Percentiles rank a stretch among this genome's conserved stretches.
Conservation (phyloP, 2,329 filamentous ascomycete species). For the Exophiala mesophila region DNA sequence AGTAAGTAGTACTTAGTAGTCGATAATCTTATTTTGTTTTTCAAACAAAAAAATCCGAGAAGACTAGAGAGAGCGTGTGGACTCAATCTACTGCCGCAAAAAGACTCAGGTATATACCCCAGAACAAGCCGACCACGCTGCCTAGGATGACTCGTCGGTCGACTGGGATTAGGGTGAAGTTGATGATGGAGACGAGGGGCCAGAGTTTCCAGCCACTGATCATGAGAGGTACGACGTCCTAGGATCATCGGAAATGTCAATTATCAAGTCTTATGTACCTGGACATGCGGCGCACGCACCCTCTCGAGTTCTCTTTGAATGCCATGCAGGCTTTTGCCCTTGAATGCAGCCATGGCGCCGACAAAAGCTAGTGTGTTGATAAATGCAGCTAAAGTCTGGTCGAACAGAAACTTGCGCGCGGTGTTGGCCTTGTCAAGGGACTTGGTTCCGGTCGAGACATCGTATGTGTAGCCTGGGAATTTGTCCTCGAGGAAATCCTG, state of each 20-base stretch:
- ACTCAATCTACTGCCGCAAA: conserved; percentile 18
- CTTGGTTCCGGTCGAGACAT: conserved; percentile 10
- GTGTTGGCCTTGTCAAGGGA: conserved; percentile 46
- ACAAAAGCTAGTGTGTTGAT: conserved; percentile 56
- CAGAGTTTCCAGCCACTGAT: conserved; percentile 37
- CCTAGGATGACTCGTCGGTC: conserved; percentile 34
- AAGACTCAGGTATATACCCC: conserved; percentile 38
- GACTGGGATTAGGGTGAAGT: conserved; percentile 36
- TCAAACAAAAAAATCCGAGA: too few species aligned
- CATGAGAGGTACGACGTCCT: conserved; percentile 37
- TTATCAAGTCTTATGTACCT: too few species aligned
- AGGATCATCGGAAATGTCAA: too few species aligned
- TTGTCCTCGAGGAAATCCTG: conserved; percentile 70
- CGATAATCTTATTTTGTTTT: too few species aligned
- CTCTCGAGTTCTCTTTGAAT: conserved; percentile 33
- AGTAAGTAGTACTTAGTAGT: too few species aligned
- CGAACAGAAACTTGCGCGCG: conserved; percentile 53
- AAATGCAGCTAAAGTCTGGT: conserved; percentile 54
- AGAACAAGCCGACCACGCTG: conserved; percentile 35
- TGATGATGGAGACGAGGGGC: conserved; percentile 37
- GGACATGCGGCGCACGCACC: conserved; percentile 24
- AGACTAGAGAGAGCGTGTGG: too few species aligned
- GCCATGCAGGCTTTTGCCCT: conserved; percentile 32
- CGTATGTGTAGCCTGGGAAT: conserved; percentile 56
- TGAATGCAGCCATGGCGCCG: conserved; percentile 48